phyloP scores from a whole-genome alignment of 164 flowering plant genomes.

The Macadamia tetraphylla region DNA sequence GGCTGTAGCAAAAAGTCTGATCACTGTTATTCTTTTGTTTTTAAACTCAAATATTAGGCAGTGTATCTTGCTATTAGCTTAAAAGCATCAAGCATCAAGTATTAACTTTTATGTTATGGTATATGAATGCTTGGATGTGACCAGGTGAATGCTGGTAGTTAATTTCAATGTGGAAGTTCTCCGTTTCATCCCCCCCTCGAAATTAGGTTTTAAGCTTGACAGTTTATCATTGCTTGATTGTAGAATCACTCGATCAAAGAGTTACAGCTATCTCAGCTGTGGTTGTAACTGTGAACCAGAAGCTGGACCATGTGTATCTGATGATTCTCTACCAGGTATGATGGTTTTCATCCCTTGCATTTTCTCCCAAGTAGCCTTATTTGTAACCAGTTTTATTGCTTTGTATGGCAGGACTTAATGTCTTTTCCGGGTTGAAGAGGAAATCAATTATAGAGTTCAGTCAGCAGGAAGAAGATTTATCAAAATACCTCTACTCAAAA shows the following conservation, averaged over 20 bases:
- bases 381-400: not conserved
- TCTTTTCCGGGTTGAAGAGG: constrained; percentile 61
- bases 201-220: too few relatives aligned
- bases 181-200: too few relatives aligned
- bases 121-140: not conserved
- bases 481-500: constrained; percentile 8
- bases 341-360: not conserved
- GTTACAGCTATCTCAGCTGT: constrained; percentile 15
- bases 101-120: not conserved
- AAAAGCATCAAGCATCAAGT: too few relatives aligned
- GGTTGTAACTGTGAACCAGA: constrained; percentile 44
- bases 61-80: too few relatives aligned
- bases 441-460: constrained; percentile 27
- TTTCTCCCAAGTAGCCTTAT: not conserved
- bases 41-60: too few relatives aligned
- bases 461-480: constrained; percentile 20
- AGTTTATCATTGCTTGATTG: constrained; percentile 1
- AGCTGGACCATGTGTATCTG: constrained; percentile 22
- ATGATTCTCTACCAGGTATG: constrained; percentile 54
- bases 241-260: constrained; percentile 44
- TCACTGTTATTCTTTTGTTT: too few relatives aligned
- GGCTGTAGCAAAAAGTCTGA: too few relatives aligned
- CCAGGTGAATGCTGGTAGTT: not conserved
- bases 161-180: too few relatives aligned
- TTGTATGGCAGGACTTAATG: constrained; percentile 47